These are phyloP conservation scores for Fusarium irregulare DNA, from an alignment of 2,329 filamentous ascomycete species.

Conservation along the genomic window DNA sequence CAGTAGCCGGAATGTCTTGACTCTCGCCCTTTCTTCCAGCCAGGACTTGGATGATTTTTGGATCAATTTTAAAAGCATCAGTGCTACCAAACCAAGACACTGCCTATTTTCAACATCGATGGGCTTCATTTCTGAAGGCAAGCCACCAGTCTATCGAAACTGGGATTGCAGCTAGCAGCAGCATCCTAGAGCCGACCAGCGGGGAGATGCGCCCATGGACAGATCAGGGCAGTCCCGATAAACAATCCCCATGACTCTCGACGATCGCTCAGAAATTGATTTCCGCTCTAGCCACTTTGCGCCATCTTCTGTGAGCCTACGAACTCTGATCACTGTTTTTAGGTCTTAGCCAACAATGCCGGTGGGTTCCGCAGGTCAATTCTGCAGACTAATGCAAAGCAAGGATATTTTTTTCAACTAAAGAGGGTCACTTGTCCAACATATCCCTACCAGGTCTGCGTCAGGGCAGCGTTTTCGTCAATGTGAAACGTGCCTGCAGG, in stretches of 20 bases:
- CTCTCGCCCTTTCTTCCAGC: constrained; percentile 9
- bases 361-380: constrained; percentile 31
- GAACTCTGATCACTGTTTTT: constrained; percentile 2
- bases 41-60: constrained; percentile 1
- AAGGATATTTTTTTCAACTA: constrained; percentile 36
- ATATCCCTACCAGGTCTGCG: constrained; percentile 44
- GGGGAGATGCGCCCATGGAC: constrained; percentile 34
- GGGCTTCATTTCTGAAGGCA: constrained; percentile 29
- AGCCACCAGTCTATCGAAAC: constrained; percentile 33
- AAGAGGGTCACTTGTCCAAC: constrained; percentile 35
- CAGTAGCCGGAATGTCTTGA: constrained; percentile 21
- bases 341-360: constrained; percentile 13
- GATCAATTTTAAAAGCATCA: constrained; percentile 1
- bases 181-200: constrained; percentile 35
- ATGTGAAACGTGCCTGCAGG: constrained; percentile 64
- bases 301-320: constrained; percentile 19
- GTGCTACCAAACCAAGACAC: constrained; percentile 6
- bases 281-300: constrained; percentile 16
- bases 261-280: constrained; percentile 26
- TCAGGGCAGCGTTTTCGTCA: constrained; percentile 48
- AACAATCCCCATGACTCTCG: constrained; percentile 37
- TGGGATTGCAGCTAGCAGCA: constrained; percentile 28
- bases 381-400: constrained; percentile 28
- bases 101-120: constrained; percentile 20
- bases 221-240: constrained; percentile 24